These are phyloP conservation scores for Stipa capillata DNA, from an alignment of 176 grass and related monocot species.

Conservation along the genomic window DNA sequence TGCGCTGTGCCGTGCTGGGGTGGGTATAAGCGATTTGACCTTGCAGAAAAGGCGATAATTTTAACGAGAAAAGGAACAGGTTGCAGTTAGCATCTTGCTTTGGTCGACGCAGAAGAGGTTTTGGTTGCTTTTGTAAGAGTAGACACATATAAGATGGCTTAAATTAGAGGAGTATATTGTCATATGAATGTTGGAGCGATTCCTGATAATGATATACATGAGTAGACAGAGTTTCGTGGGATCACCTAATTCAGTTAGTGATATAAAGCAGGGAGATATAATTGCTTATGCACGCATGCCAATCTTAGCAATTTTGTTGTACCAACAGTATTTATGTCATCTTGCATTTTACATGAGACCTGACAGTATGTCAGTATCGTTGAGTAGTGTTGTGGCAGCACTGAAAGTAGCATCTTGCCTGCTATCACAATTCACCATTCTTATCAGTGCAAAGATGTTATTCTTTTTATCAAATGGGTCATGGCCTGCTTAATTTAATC, in stretches of 20 bases:
- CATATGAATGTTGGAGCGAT: not conserved
- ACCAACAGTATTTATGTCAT: not conserved
- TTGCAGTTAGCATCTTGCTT: not conserved
- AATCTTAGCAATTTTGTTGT: not conserved
- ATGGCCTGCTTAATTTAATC: not conserved
- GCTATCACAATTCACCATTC: not conserved
- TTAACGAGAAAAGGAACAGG: not conserved
- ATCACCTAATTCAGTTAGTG: too few relatives aligned
- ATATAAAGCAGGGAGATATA: not conserved
- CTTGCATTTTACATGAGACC: not conserved
- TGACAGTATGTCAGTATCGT: not conserved
- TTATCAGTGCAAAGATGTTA: not conserved
- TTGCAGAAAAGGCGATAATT: not conserved
- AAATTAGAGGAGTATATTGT: not conserved
- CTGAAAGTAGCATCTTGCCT: not conserved
- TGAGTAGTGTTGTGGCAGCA: not conserved
- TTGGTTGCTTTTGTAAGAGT: not conserved
- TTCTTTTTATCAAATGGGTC: not conserved
- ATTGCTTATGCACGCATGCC: not conserved
- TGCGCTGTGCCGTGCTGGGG: slow-evolving; percentile 3
- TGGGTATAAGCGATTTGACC: slow-evolving; percentile 12
- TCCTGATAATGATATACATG: too few relatives aligned
- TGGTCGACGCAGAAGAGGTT: not conserved
- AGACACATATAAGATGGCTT: not conserved
- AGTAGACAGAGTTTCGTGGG: too few relatives aligned